Base-by-base conservation (phyloP, 495 filamentous ascomycete genomes). In the Tuber indicum region DNA sequence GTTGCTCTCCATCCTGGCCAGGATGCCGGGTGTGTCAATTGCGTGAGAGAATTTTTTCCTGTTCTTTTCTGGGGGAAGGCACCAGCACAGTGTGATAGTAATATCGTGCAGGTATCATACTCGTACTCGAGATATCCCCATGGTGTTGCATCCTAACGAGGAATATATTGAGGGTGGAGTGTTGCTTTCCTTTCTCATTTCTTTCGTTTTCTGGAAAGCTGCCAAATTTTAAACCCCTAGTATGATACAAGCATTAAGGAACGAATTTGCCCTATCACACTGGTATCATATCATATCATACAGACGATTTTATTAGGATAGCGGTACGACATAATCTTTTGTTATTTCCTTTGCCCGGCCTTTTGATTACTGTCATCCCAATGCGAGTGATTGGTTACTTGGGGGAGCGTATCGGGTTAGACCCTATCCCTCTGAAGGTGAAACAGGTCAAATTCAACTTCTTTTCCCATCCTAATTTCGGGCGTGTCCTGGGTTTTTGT, bases 371-470 rank as follows among this genome's bases (percentile, higher is more conserved):
- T 66, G 58, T 66, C 58, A 66, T 66, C n/a, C 32, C 58, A 32
- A 32, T 66, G 58, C 19, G 32, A 66, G 58, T 66, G 58, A 66
- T 32, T 32, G n/a, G 32, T 66, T 66, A 66, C 32, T 66, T 66
- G 58, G 58, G 32, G 58, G 58, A 66, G 26, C 58, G n/a, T 66
- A 66, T 66, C 58, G 26, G 58, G 58, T 66, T 66, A 66, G 58
- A 12, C 26, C 26, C 23, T 66, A 66, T 66, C 58, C 58, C 26
- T 32, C 58, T 66, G 58, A 66, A 66, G 12, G 26, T 66, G 58
- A 66, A 66, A 66, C 58, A 66, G 14, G 58, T 32, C n/a, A 26
- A 66, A 66, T 66, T 66, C 58, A 17, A 66, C 58, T 32, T 66
- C 26, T 32, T 66, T 16, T 32, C 26, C 26, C 26, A 66, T 66